phyloP scores from a whole-genome alignment of 805 yeast genomes.

The Wickerhamiella lipophila region DNA sequence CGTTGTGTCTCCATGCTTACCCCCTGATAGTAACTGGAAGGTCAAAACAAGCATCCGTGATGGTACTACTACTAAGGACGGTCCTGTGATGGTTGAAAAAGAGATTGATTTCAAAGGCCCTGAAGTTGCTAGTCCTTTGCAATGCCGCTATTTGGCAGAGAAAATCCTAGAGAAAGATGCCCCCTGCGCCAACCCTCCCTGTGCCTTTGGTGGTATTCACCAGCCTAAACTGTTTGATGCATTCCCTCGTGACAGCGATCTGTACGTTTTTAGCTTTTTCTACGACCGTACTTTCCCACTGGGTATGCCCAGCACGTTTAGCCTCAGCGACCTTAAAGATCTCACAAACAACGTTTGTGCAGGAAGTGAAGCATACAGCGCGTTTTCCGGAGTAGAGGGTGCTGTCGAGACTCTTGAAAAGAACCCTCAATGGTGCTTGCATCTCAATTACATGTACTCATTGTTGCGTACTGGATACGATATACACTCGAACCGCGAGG shows the following conservation, averaged over 20 bases:
- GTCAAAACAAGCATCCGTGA: constrained; percentile 47
- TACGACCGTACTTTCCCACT: constrained; percentile 89
- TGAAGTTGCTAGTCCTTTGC: constrained; percentile 51
- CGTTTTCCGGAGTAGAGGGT: constrained; percentile 45
- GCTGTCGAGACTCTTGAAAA: constrained; percentile 52
- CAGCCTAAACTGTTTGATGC: constrained; percentile 82
- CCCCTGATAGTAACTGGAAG: constrained; percentile 54
- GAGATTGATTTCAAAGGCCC: constrained; percentile 56
- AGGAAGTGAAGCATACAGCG: constrained; percentile 66
- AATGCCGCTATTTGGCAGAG: constrained; percentile 80
- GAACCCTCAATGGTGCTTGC: constrained; percentile 92
- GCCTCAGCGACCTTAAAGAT: constrained; percentile 70
- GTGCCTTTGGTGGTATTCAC: constrained; percentile 94
- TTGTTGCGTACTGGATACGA: constrained; percentile 94
- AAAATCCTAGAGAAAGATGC: constrained; percentile 68
- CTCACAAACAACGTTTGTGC: constrained; percentile 74
- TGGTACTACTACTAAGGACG: constrained; percentile 22
- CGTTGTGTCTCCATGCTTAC: constrained; percentile 66
- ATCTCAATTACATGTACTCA: constrained; percentile 79
- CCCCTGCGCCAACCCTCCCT: constrained; percentile 62
- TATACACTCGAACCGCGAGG: constrained; percentile 77
- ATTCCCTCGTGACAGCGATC: constrained; percentile 58
- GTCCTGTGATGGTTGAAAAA: constrained; percentile 13
- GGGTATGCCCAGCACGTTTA: constrained; percentile 87
- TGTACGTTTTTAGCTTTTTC: constrained; percentile 86